Percentiles rank a stretch among this genome's conserved stretches.
Evolutionary conservation across 2,329 filamentous ascomycete genomes (phyloP).

Genomic region (Teratosphaeria pseudoeucalypti): DNA sequence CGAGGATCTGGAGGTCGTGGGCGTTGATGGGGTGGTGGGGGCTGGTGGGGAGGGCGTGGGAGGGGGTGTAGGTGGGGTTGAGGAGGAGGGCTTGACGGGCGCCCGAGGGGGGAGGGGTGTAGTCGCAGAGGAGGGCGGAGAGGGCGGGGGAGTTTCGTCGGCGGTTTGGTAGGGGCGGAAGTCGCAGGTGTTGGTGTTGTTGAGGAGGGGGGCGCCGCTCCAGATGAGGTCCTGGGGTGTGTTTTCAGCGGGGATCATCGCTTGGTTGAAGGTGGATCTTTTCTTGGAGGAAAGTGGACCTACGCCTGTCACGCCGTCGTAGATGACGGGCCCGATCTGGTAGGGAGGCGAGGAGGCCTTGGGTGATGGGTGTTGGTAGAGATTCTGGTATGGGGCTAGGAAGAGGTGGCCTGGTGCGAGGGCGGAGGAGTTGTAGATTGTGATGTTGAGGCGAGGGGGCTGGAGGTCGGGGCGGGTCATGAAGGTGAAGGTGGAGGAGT

Average conservation of each 20-base stretch:
- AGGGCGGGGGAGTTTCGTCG: not conserved
- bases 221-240: not conserved
- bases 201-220: not conserved
- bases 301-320: not conserved
- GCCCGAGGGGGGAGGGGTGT: not conserved
- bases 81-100: constrained; percentile 1
- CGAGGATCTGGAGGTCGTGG: constrained; percentile 27
- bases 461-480: constrained; percentile 1
- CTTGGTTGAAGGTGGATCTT: too few relatives aligned
- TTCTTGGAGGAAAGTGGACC: too few relatives aligned
- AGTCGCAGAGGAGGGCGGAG: not conserved
- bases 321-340: constrained; percentile 1
- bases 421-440: not conserved
- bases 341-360: not conserved
- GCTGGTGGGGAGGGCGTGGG: not conserved
- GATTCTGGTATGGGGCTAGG: not conserved
- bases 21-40: constrained; percentile 20
- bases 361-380: not conserved
- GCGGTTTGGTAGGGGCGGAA: not conserved
- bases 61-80: not conserved
- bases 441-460: not conserved
- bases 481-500: not conserved
- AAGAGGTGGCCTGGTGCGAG: not conserved
- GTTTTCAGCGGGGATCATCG: not conserved
- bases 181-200: not conserved